Base-by-base conservation (phyloP, 129 eudicot species). In the Helianthus annuus region DNA sequence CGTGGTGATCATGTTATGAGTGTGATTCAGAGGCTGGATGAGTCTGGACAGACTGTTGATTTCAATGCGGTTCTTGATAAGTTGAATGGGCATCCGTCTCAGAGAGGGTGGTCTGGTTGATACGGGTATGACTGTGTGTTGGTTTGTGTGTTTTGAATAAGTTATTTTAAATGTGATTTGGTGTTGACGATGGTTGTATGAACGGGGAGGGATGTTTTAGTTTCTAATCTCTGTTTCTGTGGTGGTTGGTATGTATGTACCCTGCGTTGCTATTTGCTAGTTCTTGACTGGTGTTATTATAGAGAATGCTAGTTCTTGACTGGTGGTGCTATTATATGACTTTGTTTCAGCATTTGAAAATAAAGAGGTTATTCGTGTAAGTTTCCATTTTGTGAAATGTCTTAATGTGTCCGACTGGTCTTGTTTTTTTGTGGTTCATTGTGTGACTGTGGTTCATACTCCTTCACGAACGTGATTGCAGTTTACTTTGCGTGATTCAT, bases 11-110 rank as follows among this genome's bases (percentile, higher is more conserved):
- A 93, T 71, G 92, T 87, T 12, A 77, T 74, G 46, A 64, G 85
- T 48, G 86, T 87, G 64, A 93, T 93, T 68, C 98, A 93, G 83
- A 81, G 97, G 96, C 82, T 93, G 16, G 97, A 93, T 68, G 98
- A 93, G 70, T 85, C 81, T 57, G 97, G 98, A 39, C 96, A 85
- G 74, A 73, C 96, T 6, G 83, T 90, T 52, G 98, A 93, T 72
- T 89, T 93, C 59, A 89, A 93, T 69, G 70, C 91, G 1, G 98
- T 93, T 75, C 95, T 93, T 4, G 98, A 93, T 76, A 79, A 90
- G 77, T 78, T 93, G 92, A 90, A 87, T 77, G 91, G 84, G 5
- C 95, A 85, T 64, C 63, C 92, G 5, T 73, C 92, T 19, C 94
- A 85, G 82, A 78, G 91, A 57, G 90, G 90, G 44, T 89, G 98